Percentiles rank a stretch among this genome's conserved stretches.
phyloP scores from a whole-genome alignment of 345 rosid genomes.

The Dipteronia sinensis region DNA sequence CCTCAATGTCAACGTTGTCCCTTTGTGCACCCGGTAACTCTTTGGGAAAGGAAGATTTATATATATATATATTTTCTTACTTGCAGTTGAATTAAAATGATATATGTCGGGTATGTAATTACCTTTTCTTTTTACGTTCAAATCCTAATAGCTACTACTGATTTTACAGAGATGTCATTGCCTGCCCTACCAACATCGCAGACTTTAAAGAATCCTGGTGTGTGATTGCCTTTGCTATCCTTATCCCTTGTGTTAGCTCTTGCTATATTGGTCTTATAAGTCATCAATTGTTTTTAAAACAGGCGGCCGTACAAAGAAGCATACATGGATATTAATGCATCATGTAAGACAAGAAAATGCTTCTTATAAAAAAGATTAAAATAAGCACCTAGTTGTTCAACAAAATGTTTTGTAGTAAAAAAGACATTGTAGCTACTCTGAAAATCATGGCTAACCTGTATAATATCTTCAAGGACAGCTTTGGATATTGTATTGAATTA shows the following conservation, averaged over 20 bases:
- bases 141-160: constrained; percentile 17
- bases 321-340: neutral
- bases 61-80: neutral
- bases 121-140: neutral
- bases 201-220: constrained; percentile 71
- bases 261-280: neutral
- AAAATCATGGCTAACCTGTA: neutral
- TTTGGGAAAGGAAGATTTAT: constrained; percentile 2
- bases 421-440: neutral
- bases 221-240: constrained; percentile 15
- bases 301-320: neutral
- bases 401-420: neutral
- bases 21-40: constrained; percentile 91
- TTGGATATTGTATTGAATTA: neutral
- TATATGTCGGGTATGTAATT: neutral
- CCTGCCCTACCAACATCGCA: constrained; percentile 93
- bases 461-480: neutral
- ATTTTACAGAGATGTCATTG: constrained; percentile 88
- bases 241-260: neutral
- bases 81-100: neutral
- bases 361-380: neutral
- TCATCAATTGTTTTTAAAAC: neutral
- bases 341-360: neutral
- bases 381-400: neutral
- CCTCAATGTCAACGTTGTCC: constrained; percentile 78